Evolutionary conservation across 2,329 filamentous ascomycete genomes (phyloP), one percentile per base, ranked within the genome.

Genomic region (Microdochium paspali): DNA sequence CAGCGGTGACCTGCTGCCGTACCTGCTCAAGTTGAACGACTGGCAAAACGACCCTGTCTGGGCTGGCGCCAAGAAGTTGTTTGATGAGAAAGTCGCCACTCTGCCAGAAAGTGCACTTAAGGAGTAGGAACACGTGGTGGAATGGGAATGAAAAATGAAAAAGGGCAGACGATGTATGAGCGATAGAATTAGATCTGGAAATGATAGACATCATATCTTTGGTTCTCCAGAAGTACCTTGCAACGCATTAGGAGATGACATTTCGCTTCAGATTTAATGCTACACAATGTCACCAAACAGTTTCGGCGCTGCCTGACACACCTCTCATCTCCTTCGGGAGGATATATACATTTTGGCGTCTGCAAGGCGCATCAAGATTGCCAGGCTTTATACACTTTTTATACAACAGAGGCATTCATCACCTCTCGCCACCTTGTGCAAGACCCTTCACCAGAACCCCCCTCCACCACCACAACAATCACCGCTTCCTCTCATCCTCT

Each of bases 41-140:
- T 80, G 87, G 62, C 70, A 76, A 50, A 84, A 76, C 20, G 75
- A 82, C 24, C 75, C 77, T 12, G 90, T 95, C n/a, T 96, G 90
- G 90, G 74, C 79, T 47, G 79, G 87, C 50, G 90, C 90, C 0
- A 82, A 94, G 71, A 84, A 87, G 69, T 72, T 95, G 47, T 95
- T 91, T 71, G 70, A 86, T 52, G 80, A 91, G 55, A 93, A 93
- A 78, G 85, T 90, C 44, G 75, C 77, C 35, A 82, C 77, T 12
- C 66, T 91, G 54, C 84, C 85, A 2, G 67, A 70, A 48, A 69
- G 59, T 47, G 52, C 54, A 18, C 21, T 46, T 28, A 45, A 49
- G 35, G 35, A 40, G 18, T 40, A 40, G 12, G 23, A 20, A 21
- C 20, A 15, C 3, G 12, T 20, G 35, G 12, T 7, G 13, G 31